Percentiles rank a stretch among this genome's conserved stretches.
phyloP scores from a whole-genome alignment of 2,329 filamentous ascomycete species.

The Arthrobotrys iridis region DNA sequence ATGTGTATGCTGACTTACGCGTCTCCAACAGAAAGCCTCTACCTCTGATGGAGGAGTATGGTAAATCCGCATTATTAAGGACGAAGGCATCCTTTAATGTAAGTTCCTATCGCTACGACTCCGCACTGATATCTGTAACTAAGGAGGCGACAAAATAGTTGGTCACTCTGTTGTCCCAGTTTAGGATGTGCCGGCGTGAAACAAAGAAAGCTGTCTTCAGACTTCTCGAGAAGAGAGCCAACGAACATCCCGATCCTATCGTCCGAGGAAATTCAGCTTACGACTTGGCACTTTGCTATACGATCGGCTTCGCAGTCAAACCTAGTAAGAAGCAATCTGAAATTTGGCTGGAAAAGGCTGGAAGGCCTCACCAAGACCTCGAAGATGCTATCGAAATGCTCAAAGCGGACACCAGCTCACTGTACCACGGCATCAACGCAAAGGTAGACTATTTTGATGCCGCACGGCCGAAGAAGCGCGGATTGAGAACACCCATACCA shows the following conservation, averaged over 20 bases:
- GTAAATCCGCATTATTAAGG: background rate
- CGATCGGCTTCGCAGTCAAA: background rate
- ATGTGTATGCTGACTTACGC: background rate
- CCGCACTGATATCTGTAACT: background rate
- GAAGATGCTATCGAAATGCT: background rate
- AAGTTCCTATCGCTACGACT: background rate
- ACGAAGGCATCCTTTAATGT: conserved; percentile 23
- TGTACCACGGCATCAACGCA: background rate
- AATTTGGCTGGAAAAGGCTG: background rate
- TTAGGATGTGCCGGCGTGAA: background rate
- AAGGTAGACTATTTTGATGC: background rate
- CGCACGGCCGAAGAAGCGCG: background rate
- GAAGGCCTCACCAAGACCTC: background rate
- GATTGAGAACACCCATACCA: background rate
- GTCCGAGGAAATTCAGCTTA: background rate
- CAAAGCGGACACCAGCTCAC: background rate
- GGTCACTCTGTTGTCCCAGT: background rate
- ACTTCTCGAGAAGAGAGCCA: background rate
- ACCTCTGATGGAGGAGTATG: conserved; percentile 16
- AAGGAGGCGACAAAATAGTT: background rate
- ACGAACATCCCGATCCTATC: background rate
- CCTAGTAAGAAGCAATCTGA: background rate
- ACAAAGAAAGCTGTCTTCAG: background rate
- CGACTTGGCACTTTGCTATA: background rate
- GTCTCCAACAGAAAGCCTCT: background rate